Evolutionary conservation across 78 protist genomes (phyloP).

Genomic region (slime mould (Dictyostelium discoideum)): DNA sequence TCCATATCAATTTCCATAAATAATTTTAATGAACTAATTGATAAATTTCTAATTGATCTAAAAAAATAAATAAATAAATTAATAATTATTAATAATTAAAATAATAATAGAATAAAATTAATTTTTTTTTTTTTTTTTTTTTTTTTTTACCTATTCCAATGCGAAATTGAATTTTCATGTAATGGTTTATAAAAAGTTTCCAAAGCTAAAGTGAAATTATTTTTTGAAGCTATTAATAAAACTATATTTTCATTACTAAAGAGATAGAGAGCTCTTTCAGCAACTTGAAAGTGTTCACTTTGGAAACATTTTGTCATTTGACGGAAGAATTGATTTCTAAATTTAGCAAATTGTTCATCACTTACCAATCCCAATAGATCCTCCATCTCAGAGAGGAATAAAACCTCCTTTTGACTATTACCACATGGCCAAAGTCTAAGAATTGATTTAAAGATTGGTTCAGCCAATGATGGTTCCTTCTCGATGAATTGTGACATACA

Average conservation of each 20-base stretch:
- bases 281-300: constrained; percentile 75
- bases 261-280: constrained; percentile 73
- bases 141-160: constrained; percentile 71
- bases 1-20: constrained; percentile 78
- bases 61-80: background rate
- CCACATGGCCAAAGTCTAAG: constrained; percentile 69
- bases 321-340: constrained; percentile 29
- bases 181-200: constrained; percentile 45
- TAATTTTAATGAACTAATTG: constrained; percentile 65
- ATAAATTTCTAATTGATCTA: constrained; percentile 65
- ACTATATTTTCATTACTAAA: constrained; percentile 72
- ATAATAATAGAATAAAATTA: background rate
- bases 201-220: background rate
- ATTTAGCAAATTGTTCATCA: constrained; percentile 28
- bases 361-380: constrained; percentile 25
- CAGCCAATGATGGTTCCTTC: constrained; percentile 64
- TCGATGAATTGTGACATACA: constrained; percentile 79
- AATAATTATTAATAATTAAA: background rate
- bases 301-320: constrained; percentile 66
- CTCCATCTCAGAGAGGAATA: constrained; percentile 66
- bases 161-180: constrained; percentile 55
- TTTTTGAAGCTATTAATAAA: constrained; percentile 45
- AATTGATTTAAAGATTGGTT: constrained; percentile 24
- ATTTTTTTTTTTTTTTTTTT: background rate
- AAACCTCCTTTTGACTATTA: constrained; percentile 77